Evolutionary conservation across 495 filamentous ascomycete genomes (phyloP).

Genomic region (Oidiodendron maius): DNA sequence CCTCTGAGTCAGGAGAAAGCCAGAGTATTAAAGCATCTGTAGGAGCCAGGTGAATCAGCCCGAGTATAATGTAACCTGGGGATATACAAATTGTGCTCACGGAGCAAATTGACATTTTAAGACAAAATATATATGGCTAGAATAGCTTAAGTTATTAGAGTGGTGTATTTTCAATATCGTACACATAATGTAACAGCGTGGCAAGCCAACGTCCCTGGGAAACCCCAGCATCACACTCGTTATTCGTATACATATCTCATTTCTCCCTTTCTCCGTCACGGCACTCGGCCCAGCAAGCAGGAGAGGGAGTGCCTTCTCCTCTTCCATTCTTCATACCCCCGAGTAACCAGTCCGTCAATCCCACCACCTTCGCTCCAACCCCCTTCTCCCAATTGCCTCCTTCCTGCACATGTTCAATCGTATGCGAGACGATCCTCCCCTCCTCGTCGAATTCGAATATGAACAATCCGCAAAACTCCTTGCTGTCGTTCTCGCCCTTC

Average conservation of each 20-base stretch:
- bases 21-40: too few species aligned
- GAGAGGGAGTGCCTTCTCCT: slow-evolving; percentile 22
- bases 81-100: too few species aligned
- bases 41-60: too few species aligned
- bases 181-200: slow-evolving; percentile 5
- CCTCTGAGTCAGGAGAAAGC: too few species aligned
- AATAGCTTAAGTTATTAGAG: too few species aligned
- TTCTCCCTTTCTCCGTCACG: too few species aligned
- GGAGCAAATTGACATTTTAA: too few species aligned
- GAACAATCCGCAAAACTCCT: slow-evolving; percentile 78
- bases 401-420: slow-evolving; percentile 87
- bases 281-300: slow-evolving; percentile 30
- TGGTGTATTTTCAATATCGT: slow-evolving; percentile 7
- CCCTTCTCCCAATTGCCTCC: slow-evolving; percentile 63
- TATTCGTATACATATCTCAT: too few species aligned
- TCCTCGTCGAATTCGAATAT: slow-evolving; percentile 93
- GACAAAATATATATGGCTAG: too few species aligned
- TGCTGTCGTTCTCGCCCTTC: slow-evolving; percentile 28
- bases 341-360: slow-evolving; percentile 83
- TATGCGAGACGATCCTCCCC: slow-evolving; percentile 77
- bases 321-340: slow-evolving; percentile 45
- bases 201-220: too few species aligned
- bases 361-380: slow-evolving; percentile 65
- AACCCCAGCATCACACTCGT: too few species aligned
- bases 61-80: too few species aligned